These are phyloP conservation scores for Cyanidiococcus yangmingshanensis DNA, from an alignment of 23 red algal genomes.

Conservation along the genomic window DNA sequence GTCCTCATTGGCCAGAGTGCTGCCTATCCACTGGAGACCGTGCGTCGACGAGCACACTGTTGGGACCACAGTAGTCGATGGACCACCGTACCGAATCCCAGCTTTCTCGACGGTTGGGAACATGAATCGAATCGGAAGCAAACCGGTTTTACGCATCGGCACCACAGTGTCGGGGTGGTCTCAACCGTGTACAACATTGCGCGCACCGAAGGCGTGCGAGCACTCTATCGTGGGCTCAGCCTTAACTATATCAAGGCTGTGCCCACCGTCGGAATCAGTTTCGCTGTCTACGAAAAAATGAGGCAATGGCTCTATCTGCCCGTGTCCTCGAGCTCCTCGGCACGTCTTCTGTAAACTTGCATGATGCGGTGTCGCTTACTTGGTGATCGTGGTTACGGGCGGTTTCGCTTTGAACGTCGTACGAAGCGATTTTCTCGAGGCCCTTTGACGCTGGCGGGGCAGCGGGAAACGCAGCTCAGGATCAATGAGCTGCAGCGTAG, in stretches of 20 bases:
- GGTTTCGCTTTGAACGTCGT: conserved; percentile 56
- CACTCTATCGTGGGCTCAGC: conserved; percentile 65
- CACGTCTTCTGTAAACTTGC: neutral
- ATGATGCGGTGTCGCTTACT: neutral
- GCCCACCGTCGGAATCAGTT: conserved; percentile 79
- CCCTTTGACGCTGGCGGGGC: conserved; percentile 63
- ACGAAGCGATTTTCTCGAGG: conserved; percentile 38
- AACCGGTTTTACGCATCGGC: conserved; percentile 24
- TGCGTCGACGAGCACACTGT: conserved; percentile 60
- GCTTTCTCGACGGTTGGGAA: neutral
- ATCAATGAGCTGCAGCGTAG: conserved; percentile 59
- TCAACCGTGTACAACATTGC: conserved; percentile 42
- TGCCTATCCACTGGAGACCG: conserved; percentile 75
- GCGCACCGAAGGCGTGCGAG: conserved; percentile 59
- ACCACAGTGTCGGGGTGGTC: conserved; percentile 11
- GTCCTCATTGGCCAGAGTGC: conserved; percentile 53
- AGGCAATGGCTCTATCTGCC: conserved; percentile 47
- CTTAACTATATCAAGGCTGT: conserved; percentile 86
- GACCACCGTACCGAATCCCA: neutral
- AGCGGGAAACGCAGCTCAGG: conserved; percentile 66
- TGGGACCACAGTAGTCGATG: neutral
- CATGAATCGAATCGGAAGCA: neutral
- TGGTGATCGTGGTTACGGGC: conserved; percentile 53
- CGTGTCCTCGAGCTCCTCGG: conserved; percentile 9
- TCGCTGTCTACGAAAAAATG: conserved; percentile 78